phyloP scores from a whole-genome alignment of 257 asterid species.

The Solanum appendiculatum region DNA sequence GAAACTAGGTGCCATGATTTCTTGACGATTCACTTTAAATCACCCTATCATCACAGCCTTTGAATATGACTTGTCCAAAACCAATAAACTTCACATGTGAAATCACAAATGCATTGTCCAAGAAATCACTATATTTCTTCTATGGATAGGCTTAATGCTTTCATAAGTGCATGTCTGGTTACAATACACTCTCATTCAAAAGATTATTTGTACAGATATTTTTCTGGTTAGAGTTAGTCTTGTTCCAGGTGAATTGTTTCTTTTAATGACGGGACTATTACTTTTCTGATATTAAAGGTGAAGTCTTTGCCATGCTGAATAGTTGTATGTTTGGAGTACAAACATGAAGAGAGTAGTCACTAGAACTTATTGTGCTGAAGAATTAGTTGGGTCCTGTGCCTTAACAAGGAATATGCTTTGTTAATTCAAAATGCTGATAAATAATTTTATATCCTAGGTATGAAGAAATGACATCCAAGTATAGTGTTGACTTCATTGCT shows the following conservation, averaged over 20 bases:
- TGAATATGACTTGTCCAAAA: neutral
- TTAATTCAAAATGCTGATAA: neutral
- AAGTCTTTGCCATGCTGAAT: neutral
- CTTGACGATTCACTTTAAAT: neutral
- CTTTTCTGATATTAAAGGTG: neutral
- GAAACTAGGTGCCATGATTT: neutral
- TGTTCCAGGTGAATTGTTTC: neutral
- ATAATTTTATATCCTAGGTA: conserved; percentile 36
- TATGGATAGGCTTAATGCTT: neutral
- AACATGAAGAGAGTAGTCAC: neutral
- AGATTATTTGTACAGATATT: neutral
- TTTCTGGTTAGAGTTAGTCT: neutral
- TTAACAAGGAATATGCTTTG: neutral
- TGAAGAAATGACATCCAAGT: conserved; percentile 74
- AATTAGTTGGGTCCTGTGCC: neutral
- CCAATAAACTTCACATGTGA: neutral
- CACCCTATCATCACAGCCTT: neutral
- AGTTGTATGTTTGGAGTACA: neutral
- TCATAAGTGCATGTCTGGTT: neutral
- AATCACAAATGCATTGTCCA: neutral
- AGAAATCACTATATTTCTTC: neutral
- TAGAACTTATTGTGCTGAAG: neutral
- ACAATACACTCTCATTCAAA: neutral
- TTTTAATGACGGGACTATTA: neutral
- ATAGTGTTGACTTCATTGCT: conserved; percentile 78